Evolutionary conservation across 2,329 filamentous ascomycete species (phyloP), one percentile per base, ranked within the genome.

Genomic region (Cryphonectria carpinicola): DNA sequence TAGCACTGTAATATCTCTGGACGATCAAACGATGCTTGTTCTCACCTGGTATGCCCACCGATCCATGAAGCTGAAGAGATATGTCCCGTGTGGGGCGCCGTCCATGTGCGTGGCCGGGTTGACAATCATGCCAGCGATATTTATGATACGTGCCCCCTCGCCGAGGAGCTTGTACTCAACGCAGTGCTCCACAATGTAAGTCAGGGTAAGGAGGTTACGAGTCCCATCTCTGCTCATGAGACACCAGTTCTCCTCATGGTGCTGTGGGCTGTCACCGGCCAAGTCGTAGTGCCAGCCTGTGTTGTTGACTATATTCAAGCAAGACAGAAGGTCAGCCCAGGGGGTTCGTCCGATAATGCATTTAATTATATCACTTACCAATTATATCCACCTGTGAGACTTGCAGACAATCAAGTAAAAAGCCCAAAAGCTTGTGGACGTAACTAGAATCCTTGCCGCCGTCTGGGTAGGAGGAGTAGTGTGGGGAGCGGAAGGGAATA

Each of bases 71-170:
- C 11, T 25, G 43, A 22, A 43, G 22, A 32, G 22, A 13, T 52
- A 52, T 10, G 37, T 52, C 32, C 66, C 61, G 32, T 54, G 46
- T 8, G 56, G 58, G 22, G 6, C 35, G 22, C 43, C 58, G 19
- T 28, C n/a, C 25, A 32, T 37, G 8, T 49, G 19, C n/a, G 43
- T 63, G 14, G 49, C 32, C 17, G 67, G 43, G 10, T 17, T 39
- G 35, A n/a, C 28, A 17, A n/a, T 14, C 22, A 68, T 19, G 49
- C 66, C 66, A 1, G 66, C 60, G 49, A 68, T 54, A n/a, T 68
- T 63, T 25, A 68, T 56, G 43, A 64, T 46, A 4, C 58, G 58
- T 35, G 58, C 35, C 5, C 35, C 6, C 4, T 54, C 46, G 3
- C 28, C 60, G 17, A 63, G 60, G 13, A 64, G 35, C 4, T 61